Base-by-base conservation (phyloP, 768 basidiomycete genomes). In the Kwoniella dendrophila region DNA sequence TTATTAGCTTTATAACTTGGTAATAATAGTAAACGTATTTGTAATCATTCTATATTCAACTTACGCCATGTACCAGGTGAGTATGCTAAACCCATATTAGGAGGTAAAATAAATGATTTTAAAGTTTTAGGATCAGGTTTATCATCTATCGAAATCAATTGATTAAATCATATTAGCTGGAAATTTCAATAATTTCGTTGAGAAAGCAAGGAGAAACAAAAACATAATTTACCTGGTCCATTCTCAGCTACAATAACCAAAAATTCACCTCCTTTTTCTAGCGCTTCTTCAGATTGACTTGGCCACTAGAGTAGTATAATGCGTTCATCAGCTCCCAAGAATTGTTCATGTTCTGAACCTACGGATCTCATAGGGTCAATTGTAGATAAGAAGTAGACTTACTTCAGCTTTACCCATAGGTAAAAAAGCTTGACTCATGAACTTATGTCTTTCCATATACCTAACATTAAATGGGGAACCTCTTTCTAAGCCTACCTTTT, bases 401-500 rank as follows among this genome's bases (percentile, higher is more conserved):
- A 78, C 76, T 30, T 68, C 71, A 29, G 71, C 76, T 40, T 80
- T 78, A 4, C 92, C 90, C 90, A 98, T 92, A 8, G 96, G 95
- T 64, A 97, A 85, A 79, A 98, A 99, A 14, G 89, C 88, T 77
- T 98, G 96, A 70, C 88, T 95, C 12, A 90, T 94, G 76, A 83
- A 89, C 29, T 87, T 84, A 73, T 99, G 96, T 30, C 77, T 83
- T 79, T 99, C 96, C 63, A 98, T 81, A n/a, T 87, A 83, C 65
- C 83, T 84, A 63, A 97, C 79, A 62, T 82, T 83, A 70, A 86
- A 84, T 20, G 79, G 81, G 20, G 85, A 84, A 29, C 81, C 81
- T 11, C 76, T 70, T 40, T 83, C 82, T 32, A 79, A 73, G 8
- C 78, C 79, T 7, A 81, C 80, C 30, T 88, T 81, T 34, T 84